Base-by-base conservation (phyloP, 2,329 filamentous ascomycete genomes). In the Arthrobotrys sinensis region DNA sequence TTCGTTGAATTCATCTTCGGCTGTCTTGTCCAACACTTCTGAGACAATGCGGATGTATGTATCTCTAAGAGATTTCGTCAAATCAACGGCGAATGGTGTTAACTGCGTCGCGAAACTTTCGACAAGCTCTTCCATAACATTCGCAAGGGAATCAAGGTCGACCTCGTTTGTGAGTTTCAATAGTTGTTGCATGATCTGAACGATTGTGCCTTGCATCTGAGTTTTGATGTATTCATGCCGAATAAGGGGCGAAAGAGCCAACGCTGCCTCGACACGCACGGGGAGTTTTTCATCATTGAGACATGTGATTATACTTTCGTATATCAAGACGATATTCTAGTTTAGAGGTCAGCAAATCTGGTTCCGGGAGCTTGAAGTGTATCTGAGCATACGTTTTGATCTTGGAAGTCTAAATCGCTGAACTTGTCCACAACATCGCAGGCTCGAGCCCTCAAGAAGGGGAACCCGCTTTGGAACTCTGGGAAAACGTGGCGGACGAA, bases 71-170 rank as follows among this genome's bases (percentile, higher is more conserved):
- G 99, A 96, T 85, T 98, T 94, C 83, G 94, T 97, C 3, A 99
- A 88, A 3, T 96, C 96, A 36, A 99, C 95, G 10, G 96, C 96
- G 82, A 99, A 99, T 2, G 96, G 96, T 4, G 96, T 98, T 55
- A 99, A 88, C 84, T 99, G 96, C 1, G 93, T 89, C n/a, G 96
- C 95, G 83, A 99, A 99, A 1, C 98, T 94, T 85, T 99, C 96
- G 53, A 99, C 96, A 83, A 99, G 99, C 83, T 99, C 96, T 85
- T 99, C 96, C 96, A 99, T 99, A 45, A 99, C 96, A 83, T 98
- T 98, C 21, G 96, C 95, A 46, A 99, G 88, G 4, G 96, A 94
- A 84, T 99, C 96, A 57, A 99, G 95, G 83, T 99, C 96, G 75
- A 96, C 96, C 85, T 99, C 96, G 83, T 99, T 99, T 32, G 96